phyloP scores from a whole-genome alignment of 306 rosid genomes.

The Gillenia trifoliata region DNA sequence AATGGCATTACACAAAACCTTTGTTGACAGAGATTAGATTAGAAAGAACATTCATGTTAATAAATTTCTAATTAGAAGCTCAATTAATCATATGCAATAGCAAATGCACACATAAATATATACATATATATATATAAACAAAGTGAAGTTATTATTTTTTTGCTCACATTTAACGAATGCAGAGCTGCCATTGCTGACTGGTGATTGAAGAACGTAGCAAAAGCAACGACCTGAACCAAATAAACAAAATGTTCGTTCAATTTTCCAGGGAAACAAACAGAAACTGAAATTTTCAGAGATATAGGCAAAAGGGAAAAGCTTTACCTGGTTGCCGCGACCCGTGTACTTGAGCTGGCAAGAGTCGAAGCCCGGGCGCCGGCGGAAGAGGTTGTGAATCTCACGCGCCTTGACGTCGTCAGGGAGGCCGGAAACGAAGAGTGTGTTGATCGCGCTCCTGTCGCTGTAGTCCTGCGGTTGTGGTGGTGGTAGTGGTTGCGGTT shows the following conservation, averaged over 20 bases:
- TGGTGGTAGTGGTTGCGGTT: slow-evolving; percentile 14
- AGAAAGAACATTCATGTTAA: not conserved
- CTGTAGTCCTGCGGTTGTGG: slow-evolving; percentile 18
- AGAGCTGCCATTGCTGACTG: slow-evolving; percentile 78
- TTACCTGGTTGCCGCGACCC: slow-evolving; percentile 89
- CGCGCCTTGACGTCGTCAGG: slow-evolving; percentile 96
- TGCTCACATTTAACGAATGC: slow-evolving; percentile 74
- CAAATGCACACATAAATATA: not conserved
- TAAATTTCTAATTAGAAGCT: not conserved
- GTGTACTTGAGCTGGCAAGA: slow-evolving; percentile 98
- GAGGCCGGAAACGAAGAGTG: slow-evolving; percentile 93
- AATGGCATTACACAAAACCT: not conserved
- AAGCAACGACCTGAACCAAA: slow-evolving; percentile 78
- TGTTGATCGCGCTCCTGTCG: slow-evolving; percentile 64
- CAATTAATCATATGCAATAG: not conserved
- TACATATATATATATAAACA: not conserved
- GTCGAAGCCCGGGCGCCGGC: slow-evolving; percentile 91
- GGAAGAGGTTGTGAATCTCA: slow-evolving; percentile 96
- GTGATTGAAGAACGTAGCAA: slow-evolving; percentile 90
- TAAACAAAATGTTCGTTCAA: not conserved
- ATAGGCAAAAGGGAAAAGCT: not conserved
- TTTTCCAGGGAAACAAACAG: slow-evolving; percentile 6
- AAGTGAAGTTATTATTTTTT: not conserved
- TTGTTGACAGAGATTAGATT: not conserved
- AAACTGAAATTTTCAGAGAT: not conserved